Conservation (phyloP, 805 yeast species). For the Ogataea populi-albae region DNA sequence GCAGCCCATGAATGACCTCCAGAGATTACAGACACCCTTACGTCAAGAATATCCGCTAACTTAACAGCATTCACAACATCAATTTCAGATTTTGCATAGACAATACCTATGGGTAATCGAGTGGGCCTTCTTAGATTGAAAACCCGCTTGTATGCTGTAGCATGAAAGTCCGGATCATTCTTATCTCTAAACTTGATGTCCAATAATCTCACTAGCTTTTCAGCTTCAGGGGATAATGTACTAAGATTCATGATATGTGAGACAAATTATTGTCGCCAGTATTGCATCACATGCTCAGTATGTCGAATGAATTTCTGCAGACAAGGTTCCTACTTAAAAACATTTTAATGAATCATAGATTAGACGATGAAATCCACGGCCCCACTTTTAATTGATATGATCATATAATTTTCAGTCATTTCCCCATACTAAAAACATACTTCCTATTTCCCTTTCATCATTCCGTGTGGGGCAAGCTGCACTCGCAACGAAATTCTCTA, state of each 20-base stretch:
- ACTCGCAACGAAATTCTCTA: too few relatives aligned
- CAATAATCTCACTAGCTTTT: slow-evolving; percentile 1
- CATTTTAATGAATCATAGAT: too few relatives aligned
- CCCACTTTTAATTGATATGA: too few relatives aligned
- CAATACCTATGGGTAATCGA: slow-evolving; percentile 7
- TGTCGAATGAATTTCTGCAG: too few relatives aligned
- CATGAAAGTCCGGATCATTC: slow-evolving; percentile 2
- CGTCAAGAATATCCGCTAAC: slow-evolving; percentile 7
- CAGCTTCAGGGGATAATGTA: slow-evolving; percentile 3
- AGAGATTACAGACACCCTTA: slow-evolving; percentile 9
- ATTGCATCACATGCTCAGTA: too few relatives aligned
- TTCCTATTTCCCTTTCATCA: too few relatives aligned
- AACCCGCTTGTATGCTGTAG: slow-evolving; percentile 8
- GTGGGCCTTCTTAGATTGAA: slow-evolving; percentile 9
- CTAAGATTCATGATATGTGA: not conserved
- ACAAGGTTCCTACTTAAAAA: too few relatives aligned
- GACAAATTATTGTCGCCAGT: too few relatives aligned
- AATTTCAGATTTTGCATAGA: slow-evolving; percentile 5
- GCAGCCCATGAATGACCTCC: slow-evolving; percentile 15
- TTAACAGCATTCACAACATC: slow-evolving; percentile 10
- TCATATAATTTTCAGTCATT: too few relatives aligned
- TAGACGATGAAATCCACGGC: too few relatives aligned
- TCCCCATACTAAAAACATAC: too few relatives aligned
- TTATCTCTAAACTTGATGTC: slow-evolving; percentile 8
- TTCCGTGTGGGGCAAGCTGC: too few relatives aligned